Evolutionary conservation across 2,329 filamentous ascomycete genomes (phyloP).

Genomic region (Aspergillus sp.): DNA sequence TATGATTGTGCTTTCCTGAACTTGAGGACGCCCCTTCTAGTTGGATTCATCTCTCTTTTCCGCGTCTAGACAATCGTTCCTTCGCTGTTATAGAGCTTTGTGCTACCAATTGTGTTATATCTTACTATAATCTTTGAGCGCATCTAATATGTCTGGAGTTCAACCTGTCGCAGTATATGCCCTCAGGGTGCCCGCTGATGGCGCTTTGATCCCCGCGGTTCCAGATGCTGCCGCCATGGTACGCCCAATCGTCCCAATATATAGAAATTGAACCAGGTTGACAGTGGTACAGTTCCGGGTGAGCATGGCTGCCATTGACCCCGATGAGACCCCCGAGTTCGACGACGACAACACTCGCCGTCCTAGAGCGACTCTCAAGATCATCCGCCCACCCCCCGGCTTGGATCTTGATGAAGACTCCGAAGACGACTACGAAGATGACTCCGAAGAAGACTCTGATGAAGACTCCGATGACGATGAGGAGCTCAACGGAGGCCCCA

Average conservation of each 20-base stretch:
- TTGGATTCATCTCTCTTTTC: not conserved
- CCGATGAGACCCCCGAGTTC: slow-evolving; percentile 70
- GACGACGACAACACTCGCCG: slow-evolving; percentile 62
- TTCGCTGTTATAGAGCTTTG: slow-evolving; percentile 10
- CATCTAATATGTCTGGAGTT: slow-evolving; percentile 45
- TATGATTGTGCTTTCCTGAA: not conserved
- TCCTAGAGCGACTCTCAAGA: slow-evolving; percentile 83
- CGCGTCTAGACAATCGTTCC: slow-evolving; percentile 4
- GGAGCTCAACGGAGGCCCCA: slow-evolving; percentile 84
- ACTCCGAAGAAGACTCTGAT: slow-evolving; percentile 32
- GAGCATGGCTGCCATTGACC: slow-evolving; percentile 98
- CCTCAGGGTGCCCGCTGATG: slow-evolving; percentile 83
- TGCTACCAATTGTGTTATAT: slow-evolving; percentile 23
- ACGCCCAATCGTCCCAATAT: slow-evolving; percentile 44
- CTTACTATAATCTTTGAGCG: slow-evolving; percentile 11
- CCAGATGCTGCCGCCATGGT: slow-evolving; percentile 81
- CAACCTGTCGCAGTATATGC: slow-evolving; percentile 81
- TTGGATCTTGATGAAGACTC: slow-evolving; percentile 60
- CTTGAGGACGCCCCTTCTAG: not conserved
- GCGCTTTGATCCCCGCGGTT: slow-evolving; percentile 75
- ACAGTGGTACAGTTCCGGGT: slow-evolving; percentile 74
- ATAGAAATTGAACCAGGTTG: not conserved
- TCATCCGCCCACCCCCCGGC: slow-evolving; percentile 70
- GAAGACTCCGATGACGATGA: slow-evolving; percentile 62
- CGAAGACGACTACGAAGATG: slow-evolving; percentile 52